A percentile compares a stretch with the other conserved stretches of the same genome.
Evolutionary conservation across 495 filamentous ascomycete genomes (phyloP).

Genomic region (Hyaloscypha bicolor): DNA sequence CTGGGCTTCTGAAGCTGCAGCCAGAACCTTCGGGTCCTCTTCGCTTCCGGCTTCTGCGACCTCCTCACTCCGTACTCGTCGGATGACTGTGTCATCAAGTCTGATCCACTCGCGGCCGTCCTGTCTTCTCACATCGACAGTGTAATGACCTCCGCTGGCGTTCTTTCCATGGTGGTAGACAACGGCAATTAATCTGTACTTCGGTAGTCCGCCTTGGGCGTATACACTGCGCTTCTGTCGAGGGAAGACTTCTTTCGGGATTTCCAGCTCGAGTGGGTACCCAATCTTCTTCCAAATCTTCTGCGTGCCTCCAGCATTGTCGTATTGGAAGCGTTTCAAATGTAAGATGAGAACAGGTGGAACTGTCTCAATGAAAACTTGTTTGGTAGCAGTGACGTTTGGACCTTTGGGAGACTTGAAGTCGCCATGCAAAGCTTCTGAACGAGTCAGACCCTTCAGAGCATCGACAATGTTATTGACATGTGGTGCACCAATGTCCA

Average conservation of each 20-base stretch:
- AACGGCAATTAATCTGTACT: slow-evolving; percentile 85
- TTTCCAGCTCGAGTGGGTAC: slow-evolving; percentile 91
- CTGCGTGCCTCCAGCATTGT: slow-evolving; percentile 84
- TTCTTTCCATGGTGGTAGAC: slow-evolving; percentile 98
- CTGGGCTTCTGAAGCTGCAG: slow-evolving; percentile 63
- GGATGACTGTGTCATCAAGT: slow-evolving; percentile 90
- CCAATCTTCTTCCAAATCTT: slow-evolving; percentile 99
- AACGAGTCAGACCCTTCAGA: slow-evolving; percentile 77
- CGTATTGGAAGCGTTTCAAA: slow-evolving; percentile 96
- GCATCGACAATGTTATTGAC: slow-evolving; percentile 92
- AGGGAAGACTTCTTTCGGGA: slow-evolving; percentile 91
- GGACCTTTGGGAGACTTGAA: slow-evolving; percentile 82
- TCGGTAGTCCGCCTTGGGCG: slow-evolving; percentile 65
- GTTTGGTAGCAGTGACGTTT: slow-evolving; percentile 80
- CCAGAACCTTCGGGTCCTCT: slow-evolving; percentile 71
- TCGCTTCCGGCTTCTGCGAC: slow-evolving; percentile 86
- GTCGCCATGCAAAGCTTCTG: slow-evolving; percentile 83
- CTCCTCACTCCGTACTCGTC: slow-evolving; percentile 83
- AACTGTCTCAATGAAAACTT: slow-evolving; percentile 90
- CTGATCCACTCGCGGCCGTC: slow-evolving; percentile 94
- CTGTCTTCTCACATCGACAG: slow-evolving; percentile 91
- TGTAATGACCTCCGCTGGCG: slow-evolving; percentile 94
- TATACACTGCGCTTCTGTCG: slow-evolving; percentile 67
- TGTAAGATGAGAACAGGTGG: slow-evolving; percentile 94
- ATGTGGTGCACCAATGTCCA: slow-evolving; percentile 86